Evolutionary conservation across 2,329 filamentous ascomycete species (phyloP), one percentile per base, ranked within the genome.

Genomic region (Fusarium guadeloupense): DNA sequence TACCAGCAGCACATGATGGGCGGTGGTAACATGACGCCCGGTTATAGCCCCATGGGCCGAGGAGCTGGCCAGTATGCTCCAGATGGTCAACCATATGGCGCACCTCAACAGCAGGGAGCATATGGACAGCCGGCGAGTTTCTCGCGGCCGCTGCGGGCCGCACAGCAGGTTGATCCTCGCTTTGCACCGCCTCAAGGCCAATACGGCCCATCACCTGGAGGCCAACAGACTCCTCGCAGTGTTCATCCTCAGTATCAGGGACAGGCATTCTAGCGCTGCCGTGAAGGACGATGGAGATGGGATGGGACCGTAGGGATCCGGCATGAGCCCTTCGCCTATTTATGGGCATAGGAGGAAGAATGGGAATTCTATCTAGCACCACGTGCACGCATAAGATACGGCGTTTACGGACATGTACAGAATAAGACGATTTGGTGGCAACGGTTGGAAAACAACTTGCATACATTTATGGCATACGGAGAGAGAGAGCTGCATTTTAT

Each of bases 221-320:
- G 47, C 4, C 49, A 51, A 33, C 71, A 68, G 42, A 38, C 55
- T 9, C 52, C 59, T 20, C 63, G 68, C 8, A 69, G 59, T 35
- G 46, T 68, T 34, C 68, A 71, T 20, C 70, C 69, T 3, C 72
- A 72, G 16, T 74, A 76, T 40, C 76, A 79, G 42, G 74, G 76
- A 10, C 75, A 77, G 44, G 74, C 74, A 13, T 76, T 76, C 46
- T 77, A 67, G 54, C 28, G 23, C 3, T 26, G 45, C n/a, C n/a
- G n/a, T n/a, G 30, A 52, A 43, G 16, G 13, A 33, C n/a, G 19
- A 31, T 16, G 40, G 14, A 45, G 19, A 40, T 25, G 38, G 26
- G 35, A 9, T 19, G 25, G n/a, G 38, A n/a, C n/a, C n/a, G n/a
- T n/a, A n/a, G n/a, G n/a, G n/a, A n/a, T n/a, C n/a, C n/a, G n/a